phyloP scores from a whole-genome alignment of 148 eudicot genomes.

The Cornus florida region DNA sequence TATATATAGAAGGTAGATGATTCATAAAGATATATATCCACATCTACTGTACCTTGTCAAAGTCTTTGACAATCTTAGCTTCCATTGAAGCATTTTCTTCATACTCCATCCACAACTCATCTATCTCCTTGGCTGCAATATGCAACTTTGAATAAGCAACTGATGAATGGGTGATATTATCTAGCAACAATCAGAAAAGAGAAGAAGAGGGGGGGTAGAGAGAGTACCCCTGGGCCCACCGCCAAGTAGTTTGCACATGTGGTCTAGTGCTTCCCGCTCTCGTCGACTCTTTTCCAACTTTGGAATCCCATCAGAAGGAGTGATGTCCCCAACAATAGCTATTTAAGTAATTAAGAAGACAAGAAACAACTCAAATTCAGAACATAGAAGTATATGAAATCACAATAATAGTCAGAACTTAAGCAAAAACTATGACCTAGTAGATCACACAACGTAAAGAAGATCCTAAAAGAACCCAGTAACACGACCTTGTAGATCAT shows the following conservation, averaged over 20 bases:
- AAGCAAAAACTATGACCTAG: not conserved
- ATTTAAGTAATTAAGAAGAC: constrained; percentile 14
- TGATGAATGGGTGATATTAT: not conserved
- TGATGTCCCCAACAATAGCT: constrained; percentile 99
- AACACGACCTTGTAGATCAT: too few relatives aligned
- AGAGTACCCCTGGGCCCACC: constrained; percentile 76
- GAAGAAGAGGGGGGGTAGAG: not conserved
- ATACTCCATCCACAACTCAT: constrained; percentile 92
- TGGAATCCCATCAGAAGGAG: constrained; percentile 86
- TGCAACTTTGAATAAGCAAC: constrained; percentile 15
- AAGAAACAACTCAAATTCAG: not conserved
- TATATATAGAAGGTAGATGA: not conserved
- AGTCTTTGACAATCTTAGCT: constrained; percentile 94
- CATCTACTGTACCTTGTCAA: constrained; percentile 59
- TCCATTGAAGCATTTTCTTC: constrained; percentile 82
- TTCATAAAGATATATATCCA: not conserved
- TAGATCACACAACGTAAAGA: not conserved
- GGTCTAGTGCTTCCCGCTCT: constrained; percentile 82
- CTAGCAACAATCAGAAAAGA: not conserved
- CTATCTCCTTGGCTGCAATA: constrained; percentile 75
- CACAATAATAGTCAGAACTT: too few relatives aligned
- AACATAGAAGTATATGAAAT: not conserved
- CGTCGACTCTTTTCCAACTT: constrained; percentile 78
- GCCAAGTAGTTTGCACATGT: constrained; percentile 88
- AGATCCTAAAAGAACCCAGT: too few relatives aligned